Evolutionary conservation across 1,139 yeast genomes (phyloP).

Genomic region (Magnusiomyces magnusii): DNA sequence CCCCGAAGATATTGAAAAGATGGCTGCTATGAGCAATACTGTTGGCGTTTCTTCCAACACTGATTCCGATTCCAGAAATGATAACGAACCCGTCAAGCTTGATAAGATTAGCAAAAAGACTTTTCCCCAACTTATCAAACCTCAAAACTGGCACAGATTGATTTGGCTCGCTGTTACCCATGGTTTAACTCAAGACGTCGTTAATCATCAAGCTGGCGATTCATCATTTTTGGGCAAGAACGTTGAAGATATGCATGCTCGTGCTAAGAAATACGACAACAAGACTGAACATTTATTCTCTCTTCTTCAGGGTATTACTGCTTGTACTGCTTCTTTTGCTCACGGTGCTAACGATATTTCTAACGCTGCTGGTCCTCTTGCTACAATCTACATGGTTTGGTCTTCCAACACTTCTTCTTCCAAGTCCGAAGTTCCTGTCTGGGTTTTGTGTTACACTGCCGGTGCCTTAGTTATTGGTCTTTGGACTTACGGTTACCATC

Average conservation of each 20-base stretch:
- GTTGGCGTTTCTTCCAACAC: not conserved
- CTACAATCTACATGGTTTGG: conserved; percentile 62
- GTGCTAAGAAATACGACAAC: conserved; percentile 62
- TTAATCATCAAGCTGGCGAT: conserved; percentile 40
- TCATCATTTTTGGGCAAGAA: conserved; percentile 30
- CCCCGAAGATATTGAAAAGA: conserved; percentile 9
- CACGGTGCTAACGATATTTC: conserved; percentile 75
- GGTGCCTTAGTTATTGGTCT: conserved; percentile 59
- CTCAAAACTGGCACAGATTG: conserved; percentile 48
- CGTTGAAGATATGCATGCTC: conserved; percentile 45
- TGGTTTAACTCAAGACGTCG: conserved; percentile 61
- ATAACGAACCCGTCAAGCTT: conserved; percentile 13
- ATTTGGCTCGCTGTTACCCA: conserved; percentile 46
- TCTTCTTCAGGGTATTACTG: conserved; percentile 63
- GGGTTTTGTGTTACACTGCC: conserved; percentile 67
- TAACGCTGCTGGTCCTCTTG: conserved; percentile 70
- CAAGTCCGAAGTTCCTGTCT: conserved; percentile 57
- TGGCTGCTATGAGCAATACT: conserved; percentile 4
- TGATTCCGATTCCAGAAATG: conserved; percentile 12
- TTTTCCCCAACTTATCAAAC: conserved; percentile 24
- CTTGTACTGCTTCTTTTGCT: conserved; percentile 74
- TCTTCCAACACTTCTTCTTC: conserved; percentile 40
- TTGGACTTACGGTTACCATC: conserved; percentile 68
- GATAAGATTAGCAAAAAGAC: conserved; percentile 15
- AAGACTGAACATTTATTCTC: conserved; percentile 65